These are phyloP conservation scores for Exophiala dermatitidis DNA, from an alignment of 2,329 filamentous ascomycete species.

Conservation along the genomic window DNA sequence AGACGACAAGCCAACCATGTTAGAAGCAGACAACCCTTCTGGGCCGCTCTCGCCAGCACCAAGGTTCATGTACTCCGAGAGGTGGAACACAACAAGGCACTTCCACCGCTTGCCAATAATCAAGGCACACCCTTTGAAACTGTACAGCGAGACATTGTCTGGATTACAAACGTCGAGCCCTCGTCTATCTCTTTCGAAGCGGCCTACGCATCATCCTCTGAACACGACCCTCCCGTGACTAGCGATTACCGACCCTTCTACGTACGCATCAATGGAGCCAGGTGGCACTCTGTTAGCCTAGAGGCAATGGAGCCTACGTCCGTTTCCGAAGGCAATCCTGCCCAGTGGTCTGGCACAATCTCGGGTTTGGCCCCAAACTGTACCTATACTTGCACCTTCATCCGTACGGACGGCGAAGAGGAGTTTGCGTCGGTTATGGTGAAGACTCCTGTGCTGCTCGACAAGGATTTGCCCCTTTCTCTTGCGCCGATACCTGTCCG, in stretches of 20 bases:
- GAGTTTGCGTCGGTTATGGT: slow-evolving; percentile 55
- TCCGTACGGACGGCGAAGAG: slow-evolving; percentile 49
- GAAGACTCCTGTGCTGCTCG: slow-evolving; percentile 54
- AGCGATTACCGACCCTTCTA: slow-evolving; percentile 52
- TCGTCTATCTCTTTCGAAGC: slow-evolving; percentile 44
- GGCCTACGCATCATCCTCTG: slow-evolving; percentile 32
- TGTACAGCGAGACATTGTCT: slow-evolving; percentile 40
- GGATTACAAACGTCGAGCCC: slow-evolving; percentile 42
- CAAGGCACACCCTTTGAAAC: slow-evolving; percentile 26
- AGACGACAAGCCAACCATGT: slow-evolving; percentile 88
- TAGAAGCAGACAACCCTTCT: slow-evolving; percentile 81
- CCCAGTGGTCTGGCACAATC: slow-evolving; percentile 55
- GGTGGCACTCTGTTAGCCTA: slow-evolving; percentile 57
- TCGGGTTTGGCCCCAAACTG: slow-evolving; percentile 58
- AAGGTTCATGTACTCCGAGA: slow-evolving; percentile 95
- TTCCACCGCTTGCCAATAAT: slow-evolving; percentile 18
- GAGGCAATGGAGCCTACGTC: slow-evolving; percentile 40
- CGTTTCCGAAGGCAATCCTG: slow-evolving; percentile 39
- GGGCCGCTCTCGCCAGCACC: slow-evolving; percentile 89
- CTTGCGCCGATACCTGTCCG: slow-evolving; percentile 45
- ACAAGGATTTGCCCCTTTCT: slow-evolving; percentile 50
- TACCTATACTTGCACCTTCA: slow-evolving; percentile 58
- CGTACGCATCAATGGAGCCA: slow-evolving; percentile 57
- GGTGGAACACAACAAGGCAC: slow-evolving; percentile 64
- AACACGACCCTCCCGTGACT: slow-evolving; percentile 26